Conservation (phyloP, 495 filamentous ascomycete genomes). For the Margaritispora aquatica region DNA sequence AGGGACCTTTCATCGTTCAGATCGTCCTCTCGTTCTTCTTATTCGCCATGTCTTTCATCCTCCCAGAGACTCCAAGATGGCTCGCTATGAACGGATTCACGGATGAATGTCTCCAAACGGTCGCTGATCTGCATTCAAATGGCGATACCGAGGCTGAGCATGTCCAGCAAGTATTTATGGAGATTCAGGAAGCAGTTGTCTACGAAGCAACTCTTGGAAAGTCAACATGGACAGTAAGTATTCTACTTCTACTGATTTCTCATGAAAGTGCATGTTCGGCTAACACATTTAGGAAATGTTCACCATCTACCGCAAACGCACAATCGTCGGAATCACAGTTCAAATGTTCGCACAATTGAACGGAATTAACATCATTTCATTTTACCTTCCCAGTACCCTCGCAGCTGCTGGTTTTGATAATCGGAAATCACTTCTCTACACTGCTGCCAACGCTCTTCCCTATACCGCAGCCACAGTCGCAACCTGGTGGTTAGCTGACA, state of each 20-base stretch:
- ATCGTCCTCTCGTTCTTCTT: neutral
- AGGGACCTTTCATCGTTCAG: neutral
- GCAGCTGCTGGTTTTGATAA: neutral
- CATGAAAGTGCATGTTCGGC: too few relatives aligned
- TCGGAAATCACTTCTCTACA: neutral
- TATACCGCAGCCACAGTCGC: neutral
- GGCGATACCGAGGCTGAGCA: neutral
- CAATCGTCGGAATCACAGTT: neutral
- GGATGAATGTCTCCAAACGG: slow-evolving; percentile 1
- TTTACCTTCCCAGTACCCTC: neutral
- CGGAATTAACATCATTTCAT: neutral
- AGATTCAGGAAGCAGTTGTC: neutral
- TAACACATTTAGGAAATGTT: neutral
- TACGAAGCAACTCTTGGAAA: neutral
- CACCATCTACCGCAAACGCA: neutral
- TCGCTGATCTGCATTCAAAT: neutral
- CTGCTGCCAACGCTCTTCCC: neutral
- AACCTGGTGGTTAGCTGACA: neutral
- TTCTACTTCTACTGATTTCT: too few relatives aligned
- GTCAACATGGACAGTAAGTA: neutral
- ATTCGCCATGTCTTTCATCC: slow-evolving; percentile 1
- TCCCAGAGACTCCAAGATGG: neutral
- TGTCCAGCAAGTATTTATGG: neutral
- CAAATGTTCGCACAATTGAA: slow-evolving; percentile 1
- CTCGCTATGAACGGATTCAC: neutral